Evolutionary conservation across 2,329 filamentous ascomycete species (phyloP).

Genomic region (Byssochlamys sp.): DNA sequence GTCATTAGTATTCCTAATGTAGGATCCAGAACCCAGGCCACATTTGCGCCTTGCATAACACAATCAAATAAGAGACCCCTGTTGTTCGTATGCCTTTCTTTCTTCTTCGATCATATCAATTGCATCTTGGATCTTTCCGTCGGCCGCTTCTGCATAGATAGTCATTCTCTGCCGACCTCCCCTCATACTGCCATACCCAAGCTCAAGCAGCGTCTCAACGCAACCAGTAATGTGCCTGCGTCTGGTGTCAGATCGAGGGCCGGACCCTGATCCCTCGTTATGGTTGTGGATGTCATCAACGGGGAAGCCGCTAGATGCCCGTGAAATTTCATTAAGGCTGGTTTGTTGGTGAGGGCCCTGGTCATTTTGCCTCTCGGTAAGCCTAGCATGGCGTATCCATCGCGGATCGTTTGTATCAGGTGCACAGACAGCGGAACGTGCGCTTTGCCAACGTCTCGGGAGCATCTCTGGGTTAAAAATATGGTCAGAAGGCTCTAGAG

Average conservation of each 20-base stretch:
- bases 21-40: neutral
- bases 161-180: constrained; percentile 29
- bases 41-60: neutral
- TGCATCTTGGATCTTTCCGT: constrained; percentile 34
- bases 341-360: neutral
- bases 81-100: constrained; percentile 31
- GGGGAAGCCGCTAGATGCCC: neutral
- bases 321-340: neutral
- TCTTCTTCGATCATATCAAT: constrained; percentile 45
- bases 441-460: constrained; percentile 21
- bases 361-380: neutral
- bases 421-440: constrained; percentile 13
- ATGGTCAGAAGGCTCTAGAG: constrained; percentile 17
- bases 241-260: constrained; percentile 2
- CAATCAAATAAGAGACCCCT: constrained; percentile 7
- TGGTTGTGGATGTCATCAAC: neutral
- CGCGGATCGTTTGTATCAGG: constrained; percentile 1
- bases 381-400: constrained; percentile 1
- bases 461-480: neutral
- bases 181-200: constrained; percentile 32
- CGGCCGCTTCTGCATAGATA: constrained; percentile 37
- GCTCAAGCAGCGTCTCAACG: constrained; percentile 27
- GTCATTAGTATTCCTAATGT: neutral
- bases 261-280: neutral
- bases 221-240: constrained; percentile 24